These are phyloP conservation scores for Achlya hypogyna DNA, from an alignment of 352 stramenopile genomes.

Conservation along the genomic window DNA sequence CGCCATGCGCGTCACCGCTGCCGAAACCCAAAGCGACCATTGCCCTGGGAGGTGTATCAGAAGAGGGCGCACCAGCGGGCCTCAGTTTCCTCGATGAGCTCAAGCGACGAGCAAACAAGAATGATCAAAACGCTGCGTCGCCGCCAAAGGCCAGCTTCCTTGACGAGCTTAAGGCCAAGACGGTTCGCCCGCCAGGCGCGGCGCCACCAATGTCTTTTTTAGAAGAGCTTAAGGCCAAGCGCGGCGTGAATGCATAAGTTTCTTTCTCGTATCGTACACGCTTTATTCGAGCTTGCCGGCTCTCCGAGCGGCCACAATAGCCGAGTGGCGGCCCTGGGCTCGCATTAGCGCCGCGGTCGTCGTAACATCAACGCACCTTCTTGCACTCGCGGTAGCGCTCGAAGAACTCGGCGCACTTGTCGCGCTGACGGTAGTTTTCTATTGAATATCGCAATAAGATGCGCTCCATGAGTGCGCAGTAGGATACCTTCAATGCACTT, in stretches of 20 bases:
- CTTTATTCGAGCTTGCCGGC: slow-evolving; percentile 15
- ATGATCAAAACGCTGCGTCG: not conserved
- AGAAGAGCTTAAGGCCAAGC: slow-evolving; percentile 31
- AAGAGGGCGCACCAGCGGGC: not conserved
- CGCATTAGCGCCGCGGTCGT: no score
- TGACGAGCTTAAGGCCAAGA: no score
- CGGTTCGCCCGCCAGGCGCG: no score
- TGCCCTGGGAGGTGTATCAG: not conserved
- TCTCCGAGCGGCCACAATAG: slow-evolving; percentile 15
- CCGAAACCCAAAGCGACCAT: slow-evolving; percentile 21
- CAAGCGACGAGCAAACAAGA: slow-evolving; percentile 24
- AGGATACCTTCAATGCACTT: slow-evolving; percentile 20
- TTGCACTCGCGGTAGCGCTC: slow-evolving; percentile 21
- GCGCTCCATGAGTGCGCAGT: not conserved
- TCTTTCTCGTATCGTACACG: no score
- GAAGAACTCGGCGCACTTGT: slow-evolving; percentile 17
- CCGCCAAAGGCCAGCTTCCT: no score
- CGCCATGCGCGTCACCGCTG: slow-evolving; percentile 22
- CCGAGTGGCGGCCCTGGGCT: slow-evolving; percentile 14
- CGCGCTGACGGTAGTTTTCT: slow-evolving; percentile 19
- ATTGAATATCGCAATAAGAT: not conserved
- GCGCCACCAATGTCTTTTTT: slow-evolving; percentile 27
- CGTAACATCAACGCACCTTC: no score
- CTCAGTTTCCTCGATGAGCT: slow-evolving; percentile 46
- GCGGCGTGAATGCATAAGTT: slow-evolving; percentile 21